phyloP scores from a whole-genome alignment of 2,329 filamentous ascomycete genomes.

The Botrytis sinoallii region DNA sequence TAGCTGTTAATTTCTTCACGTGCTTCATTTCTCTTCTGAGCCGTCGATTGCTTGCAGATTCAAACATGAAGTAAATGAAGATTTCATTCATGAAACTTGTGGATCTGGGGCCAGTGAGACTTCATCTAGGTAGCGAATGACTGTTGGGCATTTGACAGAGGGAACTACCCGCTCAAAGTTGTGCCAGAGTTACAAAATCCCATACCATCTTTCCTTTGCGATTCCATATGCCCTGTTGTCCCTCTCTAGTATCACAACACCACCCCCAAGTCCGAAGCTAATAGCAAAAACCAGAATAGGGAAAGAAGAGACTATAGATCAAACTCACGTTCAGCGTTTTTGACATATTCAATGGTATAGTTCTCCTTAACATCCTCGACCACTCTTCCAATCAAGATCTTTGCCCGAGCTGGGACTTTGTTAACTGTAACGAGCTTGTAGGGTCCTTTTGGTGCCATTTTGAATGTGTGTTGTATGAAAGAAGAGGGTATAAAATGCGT shows the following conservation, averaged over 20 bases:
- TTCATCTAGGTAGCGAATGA: background rate
- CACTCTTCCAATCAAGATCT: slow-evolving; percentile 58
- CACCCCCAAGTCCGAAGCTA: background rate
- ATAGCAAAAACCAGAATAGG: background rate
- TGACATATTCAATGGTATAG: slow-evolving; percentile 61
- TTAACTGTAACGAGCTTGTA: slow-evolving; percentile 67
- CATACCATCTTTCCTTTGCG: background rate
- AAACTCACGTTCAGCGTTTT: slow-evolving; percentile 57
- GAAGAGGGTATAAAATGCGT: background rate
- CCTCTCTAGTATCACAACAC: background rate
- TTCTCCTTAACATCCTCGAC: slow-evolving; percentile 58
- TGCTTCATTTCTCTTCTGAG: background rate
- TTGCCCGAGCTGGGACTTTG: slow-evolving; percentile 62
- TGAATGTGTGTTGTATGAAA: background rate
- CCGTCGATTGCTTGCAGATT: accelerated
- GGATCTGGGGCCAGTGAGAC: background rate
- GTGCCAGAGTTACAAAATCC: background rate
- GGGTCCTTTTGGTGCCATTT: slow-evolving; percentile 48
- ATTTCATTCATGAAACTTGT: background rate
- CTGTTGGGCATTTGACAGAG: background rate
- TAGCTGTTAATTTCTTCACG: background rate
- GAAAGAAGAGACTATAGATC: background rate
- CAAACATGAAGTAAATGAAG: background rate
- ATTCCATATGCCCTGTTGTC: background rate
- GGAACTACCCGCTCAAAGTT: background rate